Evolutionary conservation across 306 rosid genomes (phyloP), one percentile per base, ranked within the genome.

Genomic region (Lathyrus oleraceus): DNA sequence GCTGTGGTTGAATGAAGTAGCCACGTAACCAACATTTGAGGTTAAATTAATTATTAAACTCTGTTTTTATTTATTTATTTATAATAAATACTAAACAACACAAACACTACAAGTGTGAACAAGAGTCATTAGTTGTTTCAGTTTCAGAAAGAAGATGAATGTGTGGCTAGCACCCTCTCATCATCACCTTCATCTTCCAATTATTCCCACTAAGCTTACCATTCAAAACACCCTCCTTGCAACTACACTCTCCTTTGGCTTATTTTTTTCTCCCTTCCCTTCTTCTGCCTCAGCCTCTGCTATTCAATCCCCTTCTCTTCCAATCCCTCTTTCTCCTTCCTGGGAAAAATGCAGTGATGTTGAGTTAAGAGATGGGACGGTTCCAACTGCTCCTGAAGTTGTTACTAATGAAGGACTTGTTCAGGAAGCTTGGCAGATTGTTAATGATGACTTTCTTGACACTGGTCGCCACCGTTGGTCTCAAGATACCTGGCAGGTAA

Each of bases 361-460:
- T 5, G 85, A 84, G 28, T 15, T 47, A n/a, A 73, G 11, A 11
- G 74, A 61, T 8, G 71, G 47, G 1, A 39, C 32, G 54, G 44
- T 62, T 30, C 87, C 80, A 61, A 4, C 79, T 0, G 74, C 30
- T 43, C 52, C 90, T 3, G 82, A 82, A 43, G 82, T 77, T 67
- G 85, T 74, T 52, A 84, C 85, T 39, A 91, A 86, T 61, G 88
- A 84, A 69, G 91, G 85, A 21, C 84, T 94, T 30, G 98, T 94
- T 19, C 86, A 85, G 75, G 98, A 94, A 76, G 98, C 92, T 54
- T 90, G 98, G 98, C 89, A 91, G 71, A 91, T 91, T 78, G 97
- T 91, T 30, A 88, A 91, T 61, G 98, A 88, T 36, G 86, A 83
- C 59, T 94, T 82, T 65, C 88, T 94, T 23, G 88, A 78, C 68